Evolutionary conservation across 768 basidiomycete species (phyloP).

Genomic region (Trametes sanguinea): DNA sequence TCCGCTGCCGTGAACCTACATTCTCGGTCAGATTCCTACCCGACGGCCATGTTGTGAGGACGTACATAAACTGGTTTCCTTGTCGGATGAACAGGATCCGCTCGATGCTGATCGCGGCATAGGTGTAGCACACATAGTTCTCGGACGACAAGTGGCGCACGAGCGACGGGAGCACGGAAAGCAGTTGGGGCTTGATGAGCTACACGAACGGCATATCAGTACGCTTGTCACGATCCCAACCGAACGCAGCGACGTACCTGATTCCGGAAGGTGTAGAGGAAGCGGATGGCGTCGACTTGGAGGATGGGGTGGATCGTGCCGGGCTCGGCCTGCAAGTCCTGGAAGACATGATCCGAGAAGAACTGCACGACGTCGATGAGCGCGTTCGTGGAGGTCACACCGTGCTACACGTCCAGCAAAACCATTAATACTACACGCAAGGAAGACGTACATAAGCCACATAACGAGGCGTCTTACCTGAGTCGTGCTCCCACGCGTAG

Average conservation of each 20-base stretch:
- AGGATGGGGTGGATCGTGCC: conserved; percentile 83
- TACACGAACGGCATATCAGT: conserved; percentile 31
- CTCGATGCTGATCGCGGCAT: conserved; percentile 98
- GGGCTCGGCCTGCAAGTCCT: conserved; percentile 74
- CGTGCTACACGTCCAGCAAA: conserved; percentile 53
- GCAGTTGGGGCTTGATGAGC: conserved; percentile 92
- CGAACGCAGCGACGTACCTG: conserved; percentile 54
- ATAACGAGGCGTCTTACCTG: conserved; percentile 48
- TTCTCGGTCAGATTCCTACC: too few relatives aligned
- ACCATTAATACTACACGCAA: too few relatives aligned
- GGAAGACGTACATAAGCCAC: too few relatives aligned
- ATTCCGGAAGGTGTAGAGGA: conserved; percentile 92
- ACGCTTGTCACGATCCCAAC: too few relatives aligned
- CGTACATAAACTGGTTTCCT: conserved; percentile 71
- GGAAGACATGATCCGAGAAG: conserved; percentile 89
- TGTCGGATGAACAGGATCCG: conserved; percentile 90
- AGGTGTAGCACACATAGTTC: conserved; percentile 93
- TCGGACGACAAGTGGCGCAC: conserved; percentile 77
- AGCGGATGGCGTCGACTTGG: conserved; percentile 95
- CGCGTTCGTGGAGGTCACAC: conserved; percentile 90
- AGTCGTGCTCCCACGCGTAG: conserved; percentile 83
- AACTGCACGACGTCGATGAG: conserved; percentile 94
- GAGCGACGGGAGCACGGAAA: conserved; percentile 87
- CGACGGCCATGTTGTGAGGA: conserved; percentile 5
- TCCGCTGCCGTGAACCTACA: conserved; percentile 87